Conservation (phyloP, 495 filamentous ascomycete genomes). For the Saxophila tyrrhenica region DNA sequence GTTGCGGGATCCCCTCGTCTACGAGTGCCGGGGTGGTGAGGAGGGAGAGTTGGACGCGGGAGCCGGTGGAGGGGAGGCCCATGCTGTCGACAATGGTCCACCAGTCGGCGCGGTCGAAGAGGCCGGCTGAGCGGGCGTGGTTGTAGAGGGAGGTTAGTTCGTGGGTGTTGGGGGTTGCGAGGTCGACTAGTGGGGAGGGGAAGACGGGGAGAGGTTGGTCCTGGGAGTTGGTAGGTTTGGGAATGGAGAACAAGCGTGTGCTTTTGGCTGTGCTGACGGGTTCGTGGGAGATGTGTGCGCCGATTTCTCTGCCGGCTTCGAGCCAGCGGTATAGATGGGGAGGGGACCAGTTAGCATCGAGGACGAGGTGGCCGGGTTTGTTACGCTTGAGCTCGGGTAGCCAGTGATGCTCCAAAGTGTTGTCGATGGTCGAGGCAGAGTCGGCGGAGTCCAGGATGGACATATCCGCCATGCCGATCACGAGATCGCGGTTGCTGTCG, state of each 20-base stretch:
- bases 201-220: constrained; percentile 35
- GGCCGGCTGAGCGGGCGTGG: constrained; percentile 46
- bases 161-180: constrained; percentile 70
- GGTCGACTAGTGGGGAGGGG: constrained; percentile 51
- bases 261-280: constrained; percentile 81
- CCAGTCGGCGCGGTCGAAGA: constrained; percentile 63
- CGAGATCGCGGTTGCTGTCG: constrained; percentile 65
- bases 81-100: constrained; percentile 69
- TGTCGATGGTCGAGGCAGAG: constrained; percentile 21
- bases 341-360: constrained; percentile 74
- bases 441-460: constrained; percentile 51
- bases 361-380: constrained; percentile 59
- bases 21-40: constrained; percentile 51
- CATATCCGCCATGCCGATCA: constrained; percentile 92
- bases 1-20: constrained; percentile 72
- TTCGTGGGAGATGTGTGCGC: constrained; percentile 64
- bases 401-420: constrained; percentile 40
- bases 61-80: constrained; percentile 48
- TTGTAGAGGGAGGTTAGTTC: constrained; percentile 70
- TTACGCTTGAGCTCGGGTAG: constrained; percentile 42
- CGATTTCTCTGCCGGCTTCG: constrained; percentile 38
- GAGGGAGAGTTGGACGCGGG: constrained; percentile 50
- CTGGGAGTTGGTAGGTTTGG: too few relatives aligned
- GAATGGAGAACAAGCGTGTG: constrained; percentile 46
- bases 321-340: constrained; percentile 52